Evolutionary conservation across 768 basidiomycete genomes (phyloP), one percentile per base, ranked within the genome.

Genomic region (Tylopilus cervinicoccineus): DNA sequence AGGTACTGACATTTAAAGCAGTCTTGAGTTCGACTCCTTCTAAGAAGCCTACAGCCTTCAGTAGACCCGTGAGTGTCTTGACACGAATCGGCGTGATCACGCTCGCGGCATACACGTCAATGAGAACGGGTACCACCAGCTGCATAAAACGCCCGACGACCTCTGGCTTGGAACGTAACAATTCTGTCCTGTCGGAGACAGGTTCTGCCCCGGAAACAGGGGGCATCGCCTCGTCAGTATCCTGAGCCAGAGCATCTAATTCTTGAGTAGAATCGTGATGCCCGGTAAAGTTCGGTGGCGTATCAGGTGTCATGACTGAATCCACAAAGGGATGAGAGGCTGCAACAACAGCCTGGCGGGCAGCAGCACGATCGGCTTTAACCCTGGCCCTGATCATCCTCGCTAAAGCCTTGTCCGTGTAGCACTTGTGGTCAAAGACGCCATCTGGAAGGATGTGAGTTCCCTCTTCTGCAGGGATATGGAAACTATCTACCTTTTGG

Each of bases 31-130:
- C 85, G 6, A 85, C 83, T 3, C 79, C 77, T 47, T 91, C 86
- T 38, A 91, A 73, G 67, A 93, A 98, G 52, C 90, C 88, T 48
- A 95, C 82, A 3, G 95, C 93, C 65, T 97, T 96, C 54, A 96
- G 69, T 42, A 98, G 60, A 2, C 87, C 92, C 0, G 84, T 88
- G 53, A 98, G 72, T 0, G 93, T 91, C 72, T 95, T 94, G 36
- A 88, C 80, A 50, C 96, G 79, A 11, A 98, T 84, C 3, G 89
- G 83, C 0, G 85, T 81, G 41, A 86, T 83, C 23, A 98, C 94
- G 64, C 92, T 96, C 26, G 96, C 95, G n/a, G 94, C 88, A 68
- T 97, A 98, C n/a, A 99, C 94, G 59, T 98, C 96, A 50, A 98
- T 85, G 47, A 99, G 78, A 47, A 96, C 92, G 1, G 96, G 96